Evolutionary conservation across 2,329 filamentous ascomycete genomes (phyloP).

Genomic region (Dryadomyces sulphureus): DNA sequence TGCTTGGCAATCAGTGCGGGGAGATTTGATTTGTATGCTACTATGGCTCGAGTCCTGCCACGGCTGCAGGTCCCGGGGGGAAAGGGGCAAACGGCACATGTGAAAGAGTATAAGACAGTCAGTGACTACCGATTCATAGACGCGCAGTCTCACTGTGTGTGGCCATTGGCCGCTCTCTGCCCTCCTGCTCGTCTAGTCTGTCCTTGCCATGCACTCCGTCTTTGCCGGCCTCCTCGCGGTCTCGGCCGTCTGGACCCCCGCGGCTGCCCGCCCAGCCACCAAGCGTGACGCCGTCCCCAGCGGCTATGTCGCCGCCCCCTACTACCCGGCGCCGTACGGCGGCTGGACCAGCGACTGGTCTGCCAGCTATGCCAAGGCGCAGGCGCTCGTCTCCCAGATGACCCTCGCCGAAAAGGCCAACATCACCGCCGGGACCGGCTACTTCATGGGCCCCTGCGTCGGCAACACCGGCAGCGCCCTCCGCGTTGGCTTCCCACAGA

Average conservation of each 20-base stretch:
- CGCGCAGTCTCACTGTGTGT: no score
- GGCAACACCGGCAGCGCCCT: conserved; percentile 61
- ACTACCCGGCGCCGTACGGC: conserved; percentile 58
- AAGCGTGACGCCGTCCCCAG: conserved; percentile 16
- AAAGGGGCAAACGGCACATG: no score
- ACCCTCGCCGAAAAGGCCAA: conserved; percentile 72
- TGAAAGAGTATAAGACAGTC: no score
- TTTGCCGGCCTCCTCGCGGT: not conserved
- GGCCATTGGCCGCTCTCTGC: not conserved
- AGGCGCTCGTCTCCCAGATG: conserved; percentile 55
- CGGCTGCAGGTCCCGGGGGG: no score
- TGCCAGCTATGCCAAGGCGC: conserved; percentile 55
- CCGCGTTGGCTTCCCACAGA: conserved; percentile 55
- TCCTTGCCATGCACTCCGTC: not conserved
- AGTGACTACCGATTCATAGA: no score
- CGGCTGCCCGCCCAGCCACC: conserved; percentile 12
- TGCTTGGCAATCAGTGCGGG: no score
- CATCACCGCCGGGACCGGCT: conserved; percentile 55
- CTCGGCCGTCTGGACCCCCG: not conserved
- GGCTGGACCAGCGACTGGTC: conserved; percentile 58
- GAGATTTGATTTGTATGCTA: no score
- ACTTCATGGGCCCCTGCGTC: conserved; percentile 60
- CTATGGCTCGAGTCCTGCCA: no score
- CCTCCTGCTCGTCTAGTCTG: not conserved
- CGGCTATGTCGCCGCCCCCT: conserved; percentile 36